Percentiles rank a stretch among this genome's conserved stretches.
Conservation (phyloP, 495 filamentous ascomycete species). For the Aspergillus conjunctus region DNA sequence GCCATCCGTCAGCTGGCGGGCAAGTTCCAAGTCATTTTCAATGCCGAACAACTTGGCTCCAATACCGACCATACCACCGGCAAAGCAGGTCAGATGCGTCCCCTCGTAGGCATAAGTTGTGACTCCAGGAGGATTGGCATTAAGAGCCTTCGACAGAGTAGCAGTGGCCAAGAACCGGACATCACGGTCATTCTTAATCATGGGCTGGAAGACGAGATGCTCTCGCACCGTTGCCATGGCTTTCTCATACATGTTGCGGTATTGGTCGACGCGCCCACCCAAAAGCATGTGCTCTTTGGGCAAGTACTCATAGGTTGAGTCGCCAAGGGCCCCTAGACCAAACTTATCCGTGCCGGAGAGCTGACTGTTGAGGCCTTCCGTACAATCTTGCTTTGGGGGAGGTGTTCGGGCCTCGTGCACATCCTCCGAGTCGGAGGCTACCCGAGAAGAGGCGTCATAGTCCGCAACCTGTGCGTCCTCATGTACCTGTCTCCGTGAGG, state of each 20-base stretch:
- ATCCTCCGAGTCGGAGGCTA: conserved; percentile 1
- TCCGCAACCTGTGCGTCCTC: conserved; percentile 33
- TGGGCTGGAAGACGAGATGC: conserved; percentile 80
- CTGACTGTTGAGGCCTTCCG: conserved; percentile 32
- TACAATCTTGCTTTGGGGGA: conserved; percentile 30
- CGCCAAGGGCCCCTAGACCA: conserved; percentile 79
- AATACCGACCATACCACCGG: conserved; percentile 91
- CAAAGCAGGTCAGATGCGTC: conserved; percentile 84
- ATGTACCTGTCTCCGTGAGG: conserved; percentile 25
- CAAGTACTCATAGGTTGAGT: conserved; percentile 94
- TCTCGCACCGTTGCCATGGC: conserved; percentile 70
- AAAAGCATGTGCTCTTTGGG: conserved; percentile 78
- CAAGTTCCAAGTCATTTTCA: conserved; percentile 79
- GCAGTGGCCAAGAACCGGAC: conserved; percentile 73
- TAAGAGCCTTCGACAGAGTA: conserved; percentile 29
- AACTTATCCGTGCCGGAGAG: conserved; percentile 47
- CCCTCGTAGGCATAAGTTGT: conserved; percentile 58
- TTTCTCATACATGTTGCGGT: conserved; percentile 77
- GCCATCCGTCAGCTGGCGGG: conserved; percentile 80
- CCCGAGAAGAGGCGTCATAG: conserved; percentile 19
- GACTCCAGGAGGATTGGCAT: conserved; percentile 31
- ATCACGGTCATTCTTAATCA: conserved; percentile 71
- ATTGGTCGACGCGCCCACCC: conserved; percentile 80
- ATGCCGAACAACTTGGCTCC: conserved; percentile 83
- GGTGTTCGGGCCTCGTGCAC: conserved; percentile 2